Percentiles rank a stretch among this genome's conserved stretches.
Evolutionary conservation across 1,139 yeast species (phyloP).

Genomic region (Pneumocystis murina): DNA sequence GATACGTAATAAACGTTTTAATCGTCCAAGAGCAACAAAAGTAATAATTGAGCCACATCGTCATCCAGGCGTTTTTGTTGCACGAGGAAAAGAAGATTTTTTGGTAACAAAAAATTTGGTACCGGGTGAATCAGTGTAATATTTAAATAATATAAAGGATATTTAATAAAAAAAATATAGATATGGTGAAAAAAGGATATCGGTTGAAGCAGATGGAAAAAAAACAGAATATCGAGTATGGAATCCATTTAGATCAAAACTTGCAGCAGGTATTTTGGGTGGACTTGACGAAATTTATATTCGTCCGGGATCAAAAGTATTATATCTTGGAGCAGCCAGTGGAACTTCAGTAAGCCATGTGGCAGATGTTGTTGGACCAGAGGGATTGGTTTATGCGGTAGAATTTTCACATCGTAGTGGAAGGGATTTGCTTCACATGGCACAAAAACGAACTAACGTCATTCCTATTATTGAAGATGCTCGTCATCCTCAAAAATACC

Average conservation of each 20-base stretch:
- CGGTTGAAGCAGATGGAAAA: conserved; percentile 78
- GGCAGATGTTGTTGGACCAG: conserved; percentile 96
- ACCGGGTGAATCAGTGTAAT: conserved; percentile 94
- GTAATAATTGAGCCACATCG: conserved; percentile 97
- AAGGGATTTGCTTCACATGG: conserved; percentile 97
- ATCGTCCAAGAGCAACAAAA: conserved; percentile 59
- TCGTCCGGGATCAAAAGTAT: conserved; percentile 95
- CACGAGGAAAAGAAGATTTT: conserved; percentile 98
- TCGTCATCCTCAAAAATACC: conserved; percentile 97
- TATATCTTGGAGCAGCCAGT: conserved; percentile 97
- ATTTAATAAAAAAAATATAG: neutral
- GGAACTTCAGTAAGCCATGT: conserved; percentile 99
- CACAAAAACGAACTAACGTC: conserved; percentile 98
- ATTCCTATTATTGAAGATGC: conserved; percentile 99
- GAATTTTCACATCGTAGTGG: conserved; percentile 99
- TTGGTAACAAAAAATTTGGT: conserved; percentile 91
- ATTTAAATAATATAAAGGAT: conserved; percentile 22
- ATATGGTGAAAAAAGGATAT: conserved; percentile 63
- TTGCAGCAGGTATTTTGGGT: conserved; percentile 99
- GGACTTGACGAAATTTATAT: conserved; percentile 96
- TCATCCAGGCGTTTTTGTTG: conserved; percentile 87
- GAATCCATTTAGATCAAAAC: conserved; percentile 99
- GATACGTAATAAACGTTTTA: conserved; percentile 43
- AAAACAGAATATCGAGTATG: conserved; percentile 98
- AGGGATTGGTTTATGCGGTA: conserved; percentile 95